Evolutionary conservation across 768 basidiomycete genomes (phyloP).

Genomic region (Suillus ampliporus): DNA sequence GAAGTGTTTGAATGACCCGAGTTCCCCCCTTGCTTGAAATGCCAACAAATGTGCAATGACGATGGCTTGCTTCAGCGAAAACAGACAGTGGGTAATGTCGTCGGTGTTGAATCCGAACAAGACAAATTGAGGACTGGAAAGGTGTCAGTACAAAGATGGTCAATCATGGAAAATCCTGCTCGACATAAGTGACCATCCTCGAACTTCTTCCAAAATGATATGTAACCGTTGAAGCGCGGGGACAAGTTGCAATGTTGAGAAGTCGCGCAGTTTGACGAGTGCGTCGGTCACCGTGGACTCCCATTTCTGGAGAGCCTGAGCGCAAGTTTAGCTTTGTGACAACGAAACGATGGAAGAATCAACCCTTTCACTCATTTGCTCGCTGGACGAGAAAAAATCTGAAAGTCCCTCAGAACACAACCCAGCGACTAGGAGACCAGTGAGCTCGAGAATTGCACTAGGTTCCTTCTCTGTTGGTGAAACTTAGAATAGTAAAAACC

Average conservation of each 20-base stretch:
- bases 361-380: slow-evolving; percentile 85
- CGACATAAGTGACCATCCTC: slow-evolving; percentile 80
- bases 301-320: slow-evolving; percentile 83
- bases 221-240: slow-evolving; percentile 81
- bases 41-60: slow-evolving; percentile 73
- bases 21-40: slow-evolving; percentile 66
- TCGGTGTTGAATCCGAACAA: slow-evolving; percentile 58
- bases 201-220: slow-evolving; percentile 76
- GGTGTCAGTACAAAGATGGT: slow-evolving; percentile 12
- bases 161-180: slow-evolving; percentile 30
- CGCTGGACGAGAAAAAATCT: slow-evolving; percentile 79
- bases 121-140: slow-evolving; percentile 58
- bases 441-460: slow-evolving; percentile 73
- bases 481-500: neutral
- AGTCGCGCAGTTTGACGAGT: slow-evolving; percentile 74
- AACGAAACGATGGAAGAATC: slow-evolving; percentile 24
- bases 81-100: slow-evolving; percentile 58
- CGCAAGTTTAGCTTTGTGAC: slow-evolving; percentile 26
- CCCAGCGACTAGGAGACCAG: slow-evolving; percentile 71
- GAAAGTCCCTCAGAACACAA: slow-evolving; percentile 69
- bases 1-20: slow-evolving; percentile 78
- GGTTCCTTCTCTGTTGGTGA: slow-evolving; percentile 58
- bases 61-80: slow-evolving; percentile 60
- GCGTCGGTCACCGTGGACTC: slow-evolving; percentile 75
- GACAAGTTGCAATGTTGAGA: slow-evolving; percentile 68